Percentiles rank a stretch among this genome's conserved stretches.
phyloP scores from a whole-genome alignment of 192 early-diverging fungal genomes.

The Funneliformis geosporum region DNA sequence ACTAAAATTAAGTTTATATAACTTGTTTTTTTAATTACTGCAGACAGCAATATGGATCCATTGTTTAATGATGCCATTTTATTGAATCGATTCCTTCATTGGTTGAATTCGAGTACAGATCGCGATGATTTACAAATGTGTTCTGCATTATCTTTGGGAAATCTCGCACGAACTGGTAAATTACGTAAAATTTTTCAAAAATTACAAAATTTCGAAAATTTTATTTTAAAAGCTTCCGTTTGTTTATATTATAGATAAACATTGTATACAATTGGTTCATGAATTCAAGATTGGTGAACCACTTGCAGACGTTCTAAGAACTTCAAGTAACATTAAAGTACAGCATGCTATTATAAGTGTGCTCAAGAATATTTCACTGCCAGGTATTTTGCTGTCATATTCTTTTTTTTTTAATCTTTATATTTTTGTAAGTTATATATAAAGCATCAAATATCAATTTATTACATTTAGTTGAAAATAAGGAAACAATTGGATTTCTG shows the following conservation, averaged over 20 bases:
- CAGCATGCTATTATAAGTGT: conserved; percentile 65
- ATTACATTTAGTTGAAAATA: conserved; percentile 45
- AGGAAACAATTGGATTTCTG: conserved; percentile 48
- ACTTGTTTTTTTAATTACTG: neutral
- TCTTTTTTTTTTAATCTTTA: too few species aligned
- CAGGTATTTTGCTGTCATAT: too few species aligned
- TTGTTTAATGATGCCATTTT: conserved; percentile 49
- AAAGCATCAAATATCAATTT: neutral
- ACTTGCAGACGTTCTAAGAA: conserved; percentile 54
- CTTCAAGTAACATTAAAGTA: conserved; percentile 46
- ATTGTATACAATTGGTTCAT: conserved; percentile 64
- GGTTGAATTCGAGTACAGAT: conserved; percentile 40
- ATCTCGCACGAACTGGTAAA: conserved; percentile 63
- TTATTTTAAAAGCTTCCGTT: neutral
- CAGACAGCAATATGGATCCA: conserved; percentile 52
- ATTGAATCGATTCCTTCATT: conserved; percentile 46
- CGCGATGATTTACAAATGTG: conserved; percentile 50
- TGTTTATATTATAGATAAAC: conserved; percentile 47
- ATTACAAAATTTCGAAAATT: neutral
- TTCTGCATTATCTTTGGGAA: conserved; percentile 68
- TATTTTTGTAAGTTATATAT: too few species aligned
- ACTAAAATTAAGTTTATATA: too few species aligned
- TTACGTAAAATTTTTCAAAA: neutral
- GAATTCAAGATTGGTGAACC: conserved; percentile 54
- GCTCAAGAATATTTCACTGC: conserved; percentile 68